Evolutionary conservation across 345 rosid species (phyloP), one percentile per base, ranked within the genome.

Genomic region (Eucalyptus curtisii): DNA sequence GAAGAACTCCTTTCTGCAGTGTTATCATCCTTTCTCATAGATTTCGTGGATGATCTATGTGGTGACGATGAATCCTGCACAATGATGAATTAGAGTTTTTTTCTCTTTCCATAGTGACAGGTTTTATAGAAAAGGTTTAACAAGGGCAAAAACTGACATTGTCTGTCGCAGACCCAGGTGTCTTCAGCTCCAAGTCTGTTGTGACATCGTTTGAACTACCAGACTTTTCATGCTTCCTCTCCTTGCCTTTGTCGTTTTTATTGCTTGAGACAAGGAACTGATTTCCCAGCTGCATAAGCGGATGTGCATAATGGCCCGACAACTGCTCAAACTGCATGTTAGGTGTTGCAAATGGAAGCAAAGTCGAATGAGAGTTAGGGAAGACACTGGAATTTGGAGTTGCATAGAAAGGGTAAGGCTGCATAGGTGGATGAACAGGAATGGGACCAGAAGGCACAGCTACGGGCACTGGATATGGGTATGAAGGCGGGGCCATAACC

Each of bases 371-470:
- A 7, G 97, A 95, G 87, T 91, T 94, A 87, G 93, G 97, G 82
- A 97, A 89, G 90, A 94, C 93, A 88, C 93, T 94, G 59, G 96
- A 95, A 89, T 93, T 96, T 90, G 95, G 99, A 90, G 91, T 95
- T 87, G 95, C 96, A 91, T 91, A 96, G 88, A 92, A 95, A 59
- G 97, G 93, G 90, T 91, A 96, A 87, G 98, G 94, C 88, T 94
- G 97, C 95, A 95, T 90, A 25, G 99, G 90, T 55, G 97, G 96
- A 90, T 97, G 99, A 93, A 96, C 90, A n/a, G 99, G 97, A 89
- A 97, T 93, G 57, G 98, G 91, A 15, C 95, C 96, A 7, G 97
- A 92, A 90, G 99, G 95, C 92, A 97, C 89, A 82, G 97, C 91
- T 94, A 97, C 68, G 9, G 98, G 98, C 93, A 95, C 88, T 15